Percentiles rank a stretch among this genome's conserved stretches.
phyloP scores from a whole-genome alignment of 2,329 filamentous ascomycete species.

The Dactylella cylindrospora region DNA sequence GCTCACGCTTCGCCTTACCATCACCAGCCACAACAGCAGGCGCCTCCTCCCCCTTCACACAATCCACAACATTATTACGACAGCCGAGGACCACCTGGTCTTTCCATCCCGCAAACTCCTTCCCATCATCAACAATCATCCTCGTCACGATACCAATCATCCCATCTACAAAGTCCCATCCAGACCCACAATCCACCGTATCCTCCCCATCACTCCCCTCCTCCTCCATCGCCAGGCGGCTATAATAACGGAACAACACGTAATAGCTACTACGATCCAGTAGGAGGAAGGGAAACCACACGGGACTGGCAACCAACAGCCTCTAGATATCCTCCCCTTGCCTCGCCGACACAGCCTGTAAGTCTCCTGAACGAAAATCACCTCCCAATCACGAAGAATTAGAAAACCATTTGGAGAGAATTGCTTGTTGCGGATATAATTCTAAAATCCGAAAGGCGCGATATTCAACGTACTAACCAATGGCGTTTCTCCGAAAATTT shows the following conservation, averaged over 20 bases:
- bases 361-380: slow-evolving; percentile 2
- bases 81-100: too few species aligned
- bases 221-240: slow-evolving; percentile 51
- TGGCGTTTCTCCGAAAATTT: slow-evolving; percentile 8
- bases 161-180: slow-evolving; percentile 29
- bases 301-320: slow-evolving; percentile 35
- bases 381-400: not conserved
- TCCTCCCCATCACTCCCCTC: slow-evolving; percentile 44
- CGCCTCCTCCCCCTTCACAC: slow-evolving; percentile 1
- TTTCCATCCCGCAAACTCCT: slow-evolving; percentile 4
- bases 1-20: slow-evolving; percentile 38
- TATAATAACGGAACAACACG: slow-evolving; percentile 49
- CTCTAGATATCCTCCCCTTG: slow-evolving; percentile 35
- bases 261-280: slow-evolving; percentile 43
- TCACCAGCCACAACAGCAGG: not conserved
- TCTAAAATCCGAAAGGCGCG: not conserved
- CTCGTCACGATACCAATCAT: slow-evolving; percentile 36
- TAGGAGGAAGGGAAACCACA: slow-evolving; percentile 34
- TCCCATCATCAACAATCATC: slow-evolving; percentile 2
- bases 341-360: slow-evolving; percentile 37
- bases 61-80: not conserved
- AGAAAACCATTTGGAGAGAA: not conserved
- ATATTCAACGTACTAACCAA: slow-evolving; percentile 7
- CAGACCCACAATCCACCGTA: slow-evolving; percentile 25
- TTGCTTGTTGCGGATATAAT: slow-evolving; percentile 2